phyloP scores from a whole-genome alignment of 495 filamentous ascomycete species.

The Penicillium chermesinum region DNA sequence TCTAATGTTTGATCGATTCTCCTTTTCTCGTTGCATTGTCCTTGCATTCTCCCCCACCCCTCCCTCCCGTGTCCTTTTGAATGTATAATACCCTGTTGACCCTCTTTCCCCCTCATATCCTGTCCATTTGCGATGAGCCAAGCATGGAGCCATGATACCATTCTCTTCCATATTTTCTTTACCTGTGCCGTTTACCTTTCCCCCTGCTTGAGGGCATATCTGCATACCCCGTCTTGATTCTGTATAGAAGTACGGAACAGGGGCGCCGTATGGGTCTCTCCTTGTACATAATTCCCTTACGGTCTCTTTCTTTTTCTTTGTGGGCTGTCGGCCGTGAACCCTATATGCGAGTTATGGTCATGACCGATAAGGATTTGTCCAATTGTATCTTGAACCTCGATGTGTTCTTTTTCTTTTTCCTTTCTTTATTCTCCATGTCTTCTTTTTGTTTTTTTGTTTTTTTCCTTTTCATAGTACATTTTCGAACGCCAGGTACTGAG shows the following conservation, averaged over 20 bases:
- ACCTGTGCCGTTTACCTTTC: conserved; percentile 10
- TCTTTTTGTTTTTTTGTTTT: no score
- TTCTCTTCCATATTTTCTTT: conserved; percentile 9
- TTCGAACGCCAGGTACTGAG: no score
- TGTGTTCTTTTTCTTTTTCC: neutral
- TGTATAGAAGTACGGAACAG: neutral
- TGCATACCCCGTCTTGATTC: conserved; percentile 6
- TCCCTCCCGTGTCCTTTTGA: conserved; percentile 13
- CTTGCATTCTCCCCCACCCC: conserved; percentile 1
- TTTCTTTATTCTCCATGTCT: neutral
- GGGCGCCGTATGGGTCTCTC: conserved; percentile 10
- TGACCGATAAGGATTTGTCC: conserved; percentile 10
- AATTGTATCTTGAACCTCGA: conserved; percentile 17
- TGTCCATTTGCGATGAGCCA: conserved; percentile 23
- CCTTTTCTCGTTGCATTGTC: conserved; percentile 10
- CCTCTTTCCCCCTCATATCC: conserved; percentile 14
- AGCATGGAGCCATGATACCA: conserved; percentile 31
- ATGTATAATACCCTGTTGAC: conserved; percentile 25
- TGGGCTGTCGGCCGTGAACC: conserved; percentile 10
- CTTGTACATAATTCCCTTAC: conserved; percentile 27
- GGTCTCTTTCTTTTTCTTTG: conserved; percentile 4
- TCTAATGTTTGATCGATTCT: conserved; percentile 40
- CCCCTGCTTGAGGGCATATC: conserved; percentile 18
- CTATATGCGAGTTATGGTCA: conserved; percentile 2
- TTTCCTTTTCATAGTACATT: no score